Conservation (phyloP, 768 basidiomycete genomes). For the Rhodotorula sphaerocarpa region DNA sequence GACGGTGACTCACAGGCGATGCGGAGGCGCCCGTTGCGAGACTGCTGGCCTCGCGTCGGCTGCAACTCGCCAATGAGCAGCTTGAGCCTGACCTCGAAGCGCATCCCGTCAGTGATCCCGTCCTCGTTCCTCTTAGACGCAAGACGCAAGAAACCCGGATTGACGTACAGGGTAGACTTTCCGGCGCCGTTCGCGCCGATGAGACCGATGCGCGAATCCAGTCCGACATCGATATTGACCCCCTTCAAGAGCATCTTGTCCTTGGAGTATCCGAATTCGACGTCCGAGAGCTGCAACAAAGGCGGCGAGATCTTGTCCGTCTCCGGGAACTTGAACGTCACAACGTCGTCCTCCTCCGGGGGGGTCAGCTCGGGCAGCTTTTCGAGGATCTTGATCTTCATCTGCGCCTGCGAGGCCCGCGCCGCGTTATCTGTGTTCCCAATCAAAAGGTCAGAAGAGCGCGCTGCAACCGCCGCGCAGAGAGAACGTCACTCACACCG, state of each 20-base stretch:
- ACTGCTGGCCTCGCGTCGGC: slow-evolving; percentile 68
- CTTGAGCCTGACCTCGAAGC: slow-evolving; percentile 61
- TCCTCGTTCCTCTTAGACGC: background rate
- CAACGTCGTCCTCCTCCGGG: slow-evolving; percentile 83
- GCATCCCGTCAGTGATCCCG: background rate
- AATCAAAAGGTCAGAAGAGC: too few relatives aligned
- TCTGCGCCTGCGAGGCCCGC: slow-evolving; percentile 72
- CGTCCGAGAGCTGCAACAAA: slow-evolving; percentile 79
- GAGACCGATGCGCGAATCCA: slow-evolving; percentile 91
- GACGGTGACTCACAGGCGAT: slow-evolving; percentile 54
- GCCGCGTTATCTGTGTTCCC: slow-evolving; percentile 42
- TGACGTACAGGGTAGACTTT: slow-evolving; percentile 79
- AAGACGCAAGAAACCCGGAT: background rate
- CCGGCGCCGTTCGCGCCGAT: slow-evolving; percentile 75
- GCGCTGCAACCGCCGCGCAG: background rate
- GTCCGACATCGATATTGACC: slow-evolving; percentile 79
- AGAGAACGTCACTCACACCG: slow-evolving; percentile 53
- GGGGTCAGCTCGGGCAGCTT: slow-evolving; percentile 90
- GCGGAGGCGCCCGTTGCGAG: slow-evolving; percentile 80
- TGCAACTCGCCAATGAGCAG: slow-evolving; percentile 74
- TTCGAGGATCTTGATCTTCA: slow-evolving; percentile 63
- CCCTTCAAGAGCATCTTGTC: slow-evolving; percentile 56
- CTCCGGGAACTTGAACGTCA: slow-evolving; percentile 94
- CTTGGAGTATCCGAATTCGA: slow-evolving; percentile 84
- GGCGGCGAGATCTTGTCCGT: slow-evolving; percentile 97